A percentile compares a stretch with the other conserved stretches of the same genome.
phyloP scores from a whole-genome alignment of 2,329 filamentous ascomycete species.

The Trichoderma afroharzianum region DNA sequence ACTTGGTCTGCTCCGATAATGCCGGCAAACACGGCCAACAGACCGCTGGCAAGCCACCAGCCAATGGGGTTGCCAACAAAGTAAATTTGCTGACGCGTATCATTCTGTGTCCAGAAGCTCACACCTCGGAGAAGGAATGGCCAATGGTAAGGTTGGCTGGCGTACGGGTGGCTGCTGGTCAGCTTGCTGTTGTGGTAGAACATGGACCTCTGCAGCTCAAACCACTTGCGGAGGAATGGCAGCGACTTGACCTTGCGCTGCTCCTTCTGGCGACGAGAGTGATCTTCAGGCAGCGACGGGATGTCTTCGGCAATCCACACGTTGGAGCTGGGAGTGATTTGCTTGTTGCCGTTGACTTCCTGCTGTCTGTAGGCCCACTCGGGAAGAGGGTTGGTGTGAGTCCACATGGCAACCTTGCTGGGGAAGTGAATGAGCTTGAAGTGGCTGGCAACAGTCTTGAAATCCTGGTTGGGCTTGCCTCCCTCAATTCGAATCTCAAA shows the following conservation, averaged over 20 bases:
- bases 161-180: conserved; percentile 94
- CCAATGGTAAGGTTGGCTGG: conserved; percentile 94
- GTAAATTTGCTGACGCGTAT: conserved; percentile 95
- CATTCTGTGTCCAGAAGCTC: conserved; percentile 98
- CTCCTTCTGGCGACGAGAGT: conserved; percentile 70
- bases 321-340: conserved; percentile 82
- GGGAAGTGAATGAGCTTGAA: conserved; percentile 96
- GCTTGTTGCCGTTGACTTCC: conserved; percentile 99
- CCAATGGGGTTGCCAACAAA: conserved; percentile 95
- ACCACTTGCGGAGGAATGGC: conserved; percentile 89
- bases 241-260: conserved; percentile 76
- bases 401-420: conserved; percentile 99
- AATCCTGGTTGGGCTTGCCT: conserved; percentile 74
- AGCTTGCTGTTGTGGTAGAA: conserved; percentile 99
- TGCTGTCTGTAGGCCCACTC: conserved; percentile 98
- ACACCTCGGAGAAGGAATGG: conserved; percentile 95
- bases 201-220: conserved; percentile 96
- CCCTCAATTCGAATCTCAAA: conserved; percentile 91
- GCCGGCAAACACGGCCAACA: conserved; percentile 89
- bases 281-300: conserved; percentile 69
- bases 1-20: conserved; percentile 91
- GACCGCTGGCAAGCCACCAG: conserved; percentile 93
- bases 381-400: conserved; percentile 87
- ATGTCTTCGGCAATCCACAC: conserved; percentile 93
- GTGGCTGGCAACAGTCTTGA: conserved; percentile 85